phyloP scores from a whole-genome alignment of 208 protist species.

The Jaenimonas drosophilae region DNA sequence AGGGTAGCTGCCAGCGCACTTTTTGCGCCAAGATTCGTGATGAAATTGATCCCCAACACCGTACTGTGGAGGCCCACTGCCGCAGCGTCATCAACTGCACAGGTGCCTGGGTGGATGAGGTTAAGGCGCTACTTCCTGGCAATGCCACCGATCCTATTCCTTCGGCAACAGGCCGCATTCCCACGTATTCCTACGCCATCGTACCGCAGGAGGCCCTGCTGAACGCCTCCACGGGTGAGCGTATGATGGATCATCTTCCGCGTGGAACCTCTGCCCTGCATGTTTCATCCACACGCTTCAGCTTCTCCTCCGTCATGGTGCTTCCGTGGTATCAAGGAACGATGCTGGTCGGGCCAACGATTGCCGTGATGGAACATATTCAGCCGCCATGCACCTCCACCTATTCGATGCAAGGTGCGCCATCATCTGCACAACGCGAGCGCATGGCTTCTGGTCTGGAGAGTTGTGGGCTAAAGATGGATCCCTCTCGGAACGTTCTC shows the following conservation, averaged over 20 bases:
- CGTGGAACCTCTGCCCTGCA: constrained; percentile 15
- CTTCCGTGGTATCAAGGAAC: constrained; percentile 65
- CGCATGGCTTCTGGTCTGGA: constrained; percentile 26
- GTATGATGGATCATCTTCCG: background rate
- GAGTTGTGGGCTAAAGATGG: constrained; percentile 31
- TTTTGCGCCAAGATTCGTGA: background rate
- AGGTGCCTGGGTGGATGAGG: constrained; percentile 46
- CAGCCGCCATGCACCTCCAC: background rate
- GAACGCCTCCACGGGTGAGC: background rate
- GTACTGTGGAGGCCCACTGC: constrained; percentile 9
- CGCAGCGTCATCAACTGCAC: constrained; percentile 64
- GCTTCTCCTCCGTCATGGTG: constrained; percentile 53
- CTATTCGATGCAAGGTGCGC: too few relatives aligned
- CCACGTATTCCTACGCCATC: constrained; percentile 47
- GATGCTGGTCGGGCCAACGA: constrained; percentile 62
- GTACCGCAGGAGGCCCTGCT: constrained; percentile 26
- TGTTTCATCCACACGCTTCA: constrained; percentile 40
- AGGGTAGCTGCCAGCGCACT: background rate
- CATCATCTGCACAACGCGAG: constrained; percentile 14
- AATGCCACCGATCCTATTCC: constrained; percentile 23
- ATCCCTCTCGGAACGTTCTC: constrained; percentile 29
- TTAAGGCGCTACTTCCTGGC: constrained; percentile 25
- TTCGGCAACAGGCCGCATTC: constrained; percentile 18
- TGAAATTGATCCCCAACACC: background rate
- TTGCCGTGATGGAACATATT: constrained; percentile 12